Evolutionary conservation across 2,329 filamentous ascomycete species (phyloP).

Genomic region (Trichoderma citrinoviride): DNA sequence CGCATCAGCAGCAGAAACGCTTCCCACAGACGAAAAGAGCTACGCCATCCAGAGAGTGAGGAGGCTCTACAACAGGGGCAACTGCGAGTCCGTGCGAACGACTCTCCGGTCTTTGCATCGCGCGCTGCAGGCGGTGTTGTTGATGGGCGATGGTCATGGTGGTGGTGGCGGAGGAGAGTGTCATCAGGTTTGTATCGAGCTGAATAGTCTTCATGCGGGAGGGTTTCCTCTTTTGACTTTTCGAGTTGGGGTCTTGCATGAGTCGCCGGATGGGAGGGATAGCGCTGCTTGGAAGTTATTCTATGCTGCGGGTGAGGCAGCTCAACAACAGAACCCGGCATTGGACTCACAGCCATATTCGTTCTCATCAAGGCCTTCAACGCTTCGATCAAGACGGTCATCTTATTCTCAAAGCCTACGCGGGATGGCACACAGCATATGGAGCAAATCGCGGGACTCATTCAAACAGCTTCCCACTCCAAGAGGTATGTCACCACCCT

Average conservation of each 20-base stretch:
- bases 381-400: background rate
- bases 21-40: background rate
- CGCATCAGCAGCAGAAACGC: background rate
- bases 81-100: background rate
- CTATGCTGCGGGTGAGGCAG: slow-evolving; percentile 5
- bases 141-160: background rate
- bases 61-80: slow-evolving; percentile 3
- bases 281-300: background rate
- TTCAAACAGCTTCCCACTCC: slow-evolving; percentile 1
- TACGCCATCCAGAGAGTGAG: background rate
- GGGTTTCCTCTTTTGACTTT: slow-evolving; percentile 1
- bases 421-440: background rate
- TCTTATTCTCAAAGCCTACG: background rate
- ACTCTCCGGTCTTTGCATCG: slow-evolving; percentile 4
- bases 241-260: background rate
- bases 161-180: background rate
- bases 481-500: background rate
- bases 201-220: slow-evolving; percentile 8
- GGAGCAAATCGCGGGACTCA: slow-evolving; percentile 13
- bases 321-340: background rate
- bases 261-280: background rate
- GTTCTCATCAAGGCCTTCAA: background rate
- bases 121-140: background rate
- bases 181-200: slow-evolving; percentile 6
- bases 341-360: background rate